phyloP scores from a whole-genome alignment of 306 rosid genomes.

The Quercus glauca region DNA sequence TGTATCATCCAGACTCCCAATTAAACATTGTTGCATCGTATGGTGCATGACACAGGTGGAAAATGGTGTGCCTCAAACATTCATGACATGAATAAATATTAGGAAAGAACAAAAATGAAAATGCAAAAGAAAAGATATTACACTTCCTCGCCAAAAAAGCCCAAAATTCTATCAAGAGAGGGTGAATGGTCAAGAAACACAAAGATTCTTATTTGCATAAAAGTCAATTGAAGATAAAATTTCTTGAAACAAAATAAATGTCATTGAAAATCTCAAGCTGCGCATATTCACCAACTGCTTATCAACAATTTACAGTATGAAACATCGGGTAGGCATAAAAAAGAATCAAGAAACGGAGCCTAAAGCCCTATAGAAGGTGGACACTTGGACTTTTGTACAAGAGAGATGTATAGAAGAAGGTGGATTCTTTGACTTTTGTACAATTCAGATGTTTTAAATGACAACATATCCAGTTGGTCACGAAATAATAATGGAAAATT shows the following conservation, averaged over 20 bases:
- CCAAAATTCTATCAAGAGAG: too few relatives aligned
- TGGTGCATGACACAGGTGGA: too few relatives aligned
- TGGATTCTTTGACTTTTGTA: background rate
- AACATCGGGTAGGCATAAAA: background rate
- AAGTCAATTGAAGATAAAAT: too few relatives aligned
- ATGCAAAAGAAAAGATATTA: too few relatives aligned
- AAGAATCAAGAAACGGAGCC: slow-evolving; percentile 8
- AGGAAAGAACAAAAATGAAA: too few relatives aligned
- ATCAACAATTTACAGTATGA: background rate
- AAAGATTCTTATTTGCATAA: too few relatives aligned
- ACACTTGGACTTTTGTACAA: background rate
- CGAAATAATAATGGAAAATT: background rate
- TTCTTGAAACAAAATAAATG: background rate
- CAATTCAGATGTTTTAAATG: background rate
- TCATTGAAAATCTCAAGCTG: background rate
- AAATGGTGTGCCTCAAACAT: too few relatives aligned
- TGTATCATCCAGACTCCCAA: too few relatives aligned
- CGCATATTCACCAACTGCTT: background rate
- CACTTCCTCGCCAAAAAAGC: too few relatives aligned
- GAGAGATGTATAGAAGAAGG: background rate
- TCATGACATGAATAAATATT: too few relatives aligned
- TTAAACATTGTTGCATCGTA: too few relatives aligned
- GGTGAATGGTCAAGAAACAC: too few relatives aligned
- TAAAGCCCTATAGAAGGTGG: slow-evolving; percentile 6
- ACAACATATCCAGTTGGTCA: slow-evolving; percentile 7